Evolutionary conservation across 139 green algal species (phyloP), one percentile per base, ranked within the genome.

Genomic region (Zygnema circumcarinatum): DNA sequence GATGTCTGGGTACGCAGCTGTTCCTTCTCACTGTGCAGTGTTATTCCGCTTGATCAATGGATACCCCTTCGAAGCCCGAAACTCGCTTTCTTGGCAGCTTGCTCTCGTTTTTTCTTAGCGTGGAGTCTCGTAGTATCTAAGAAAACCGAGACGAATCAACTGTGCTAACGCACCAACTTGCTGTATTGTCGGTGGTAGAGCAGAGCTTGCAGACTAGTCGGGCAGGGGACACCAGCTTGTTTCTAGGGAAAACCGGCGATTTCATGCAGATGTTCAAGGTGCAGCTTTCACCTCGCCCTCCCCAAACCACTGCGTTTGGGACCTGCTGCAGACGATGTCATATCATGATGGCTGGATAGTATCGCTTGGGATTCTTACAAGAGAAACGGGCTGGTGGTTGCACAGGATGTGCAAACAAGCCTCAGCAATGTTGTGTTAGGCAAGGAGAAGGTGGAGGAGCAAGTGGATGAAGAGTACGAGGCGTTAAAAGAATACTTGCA

Each of bases 401-500:
- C 47, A 62, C 83, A 90, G 85, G 80, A 38, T 32, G 79, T 90
- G 35, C 85, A 90, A 79, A 7, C 25, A 31, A 90, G 29, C 2
- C 67, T 90, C 39, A 87, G 33, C n/a, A 73, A 62, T 38, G 79
- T 87, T 62, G 85, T 90, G 78, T 20, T 90, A 22, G 85, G 85
- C 40, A 90, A 90, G 79, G 85, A 90, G 54, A 38, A 2, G 33
- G 22, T 62, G 2, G 52, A 90, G 76, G 36, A 40, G 32, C 67
- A 85, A 67, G 38, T 85, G 87, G 96, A 98, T 72, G 81, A 91
- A 16, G 94, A 97, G 74, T 98, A 98, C 85, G 87, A 94, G 67
- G 38, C 31, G 20, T 25, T 88, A 38, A 89, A 92, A 2, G 93
- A 96, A 38, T 98, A 98, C 89, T 89, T 98, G 36, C 85, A 88